phyloP scores from a whole-genome alignment of 495 filamentous ascomycete species.

The Lindgomyces ingoldianus region DNA sequence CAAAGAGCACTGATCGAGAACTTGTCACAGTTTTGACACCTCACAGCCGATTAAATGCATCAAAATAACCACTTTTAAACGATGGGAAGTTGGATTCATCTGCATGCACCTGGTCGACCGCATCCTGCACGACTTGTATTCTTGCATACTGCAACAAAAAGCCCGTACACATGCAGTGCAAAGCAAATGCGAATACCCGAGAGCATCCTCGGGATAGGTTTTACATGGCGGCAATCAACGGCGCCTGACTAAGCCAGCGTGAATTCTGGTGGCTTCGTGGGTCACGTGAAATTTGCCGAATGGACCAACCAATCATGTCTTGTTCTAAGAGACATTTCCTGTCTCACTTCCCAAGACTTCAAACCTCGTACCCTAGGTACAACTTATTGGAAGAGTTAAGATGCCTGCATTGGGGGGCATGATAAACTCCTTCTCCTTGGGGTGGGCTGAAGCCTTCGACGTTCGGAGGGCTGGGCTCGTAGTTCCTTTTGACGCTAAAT shows the following conservation, averaged over 20 bases:
- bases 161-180: not conserved
- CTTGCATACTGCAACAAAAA: not conserved
- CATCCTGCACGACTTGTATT: constrained; percentile 1
- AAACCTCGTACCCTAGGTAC: no score
- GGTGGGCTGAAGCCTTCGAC: no score
- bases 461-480: no score
- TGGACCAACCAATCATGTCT: not conserved
- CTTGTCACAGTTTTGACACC: no score
- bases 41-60: no score
- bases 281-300: not conserved
- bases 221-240: not conserved
- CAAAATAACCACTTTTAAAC: no score
- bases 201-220: not conserved
- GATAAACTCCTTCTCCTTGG: no score
- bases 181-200: not conserved
- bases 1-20: no score
- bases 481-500: no score
- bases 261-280: not conserved
- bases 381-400: no score
- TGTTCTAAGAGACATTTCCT: not conserved
- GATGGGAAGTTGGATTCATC: not conserved
- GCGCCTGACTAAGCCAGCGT: not conserved
- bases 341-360: not conserved
- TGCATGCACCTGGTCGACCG: constrained; percentile 1
- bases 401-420: no score